phyloP scores from a whole-genome alignment of 2,329 filamentous ascomycete genomes.

The Pseudocercospora fuligena region DNA sequence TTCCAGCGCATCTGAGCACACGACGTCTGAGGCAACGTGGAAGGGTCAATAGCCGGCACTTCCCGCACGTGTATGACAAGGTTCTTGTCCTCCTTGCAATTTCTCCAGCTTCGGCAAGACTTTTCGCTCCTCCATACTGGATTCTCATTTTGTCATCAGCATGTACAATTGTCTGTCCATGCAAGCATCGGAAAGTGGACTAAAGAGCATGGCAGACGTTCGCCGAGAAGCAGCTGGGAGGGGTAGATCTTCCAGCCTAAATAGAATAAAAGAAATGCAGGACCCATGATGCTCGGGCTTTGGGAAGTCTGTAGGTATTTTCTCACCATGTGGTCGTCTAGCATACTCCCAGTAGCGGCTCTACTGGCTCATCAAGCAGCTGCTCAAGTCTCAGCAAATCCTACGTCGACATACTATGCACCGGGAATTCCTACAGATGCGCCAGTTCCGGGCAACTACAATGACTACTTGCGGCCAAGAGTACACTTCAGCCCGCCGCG shows the following conservation, averaged over 20 bases:
- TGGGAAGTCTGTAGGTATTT: neutral
- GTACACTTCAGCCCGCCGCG: slow-evolving; percentile 61
- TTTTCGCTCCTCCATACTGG: too few species aligned
- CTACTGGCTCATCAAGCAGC: slow-evolving; percentile 21
- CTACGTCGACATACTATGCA: slow-evolving; percentile 33
- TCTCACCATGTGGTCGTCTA: slow-evolving; percentile 14
- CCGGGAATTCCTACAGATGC: slow-evolving; percentile 41
- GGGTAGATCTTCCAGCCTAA: slow-evolving; percentile 16
- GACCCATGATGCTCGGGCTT: neutral
- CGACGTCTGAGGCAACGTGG: slow-evolving; percentile 5
- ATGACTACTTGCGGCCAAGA: slow-evolving; percentile 54
- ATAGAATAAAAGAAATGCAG: slow-evolving; percentile 16
- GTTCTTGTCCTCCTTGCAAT: neutral
- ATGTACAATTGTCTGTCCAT: too few species aligned
- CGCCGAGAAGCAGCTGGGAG: neutral
- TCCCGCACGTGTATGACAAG: neutral
- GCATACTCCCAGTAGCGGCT: slow-evolving; percentile 47
- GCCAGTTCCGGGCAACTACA: slow-evolving; percentile 48
- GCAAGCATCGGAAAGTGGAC: too few species aligned
- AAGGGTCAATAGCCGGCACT: neutral
- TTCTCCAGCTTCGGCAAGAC: too few species aligned
- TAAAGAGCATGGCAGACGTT: too few species aligned
- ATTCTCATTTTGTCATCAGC: too few species aligned
- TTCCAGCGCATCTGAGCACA: neutral
- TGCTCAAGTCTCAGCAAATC: slow-evolving; percentile 24